Evolutionary conservation across 441 rosid genomes (phyloP).

Genomic region (Geranium incanum): DNA sequence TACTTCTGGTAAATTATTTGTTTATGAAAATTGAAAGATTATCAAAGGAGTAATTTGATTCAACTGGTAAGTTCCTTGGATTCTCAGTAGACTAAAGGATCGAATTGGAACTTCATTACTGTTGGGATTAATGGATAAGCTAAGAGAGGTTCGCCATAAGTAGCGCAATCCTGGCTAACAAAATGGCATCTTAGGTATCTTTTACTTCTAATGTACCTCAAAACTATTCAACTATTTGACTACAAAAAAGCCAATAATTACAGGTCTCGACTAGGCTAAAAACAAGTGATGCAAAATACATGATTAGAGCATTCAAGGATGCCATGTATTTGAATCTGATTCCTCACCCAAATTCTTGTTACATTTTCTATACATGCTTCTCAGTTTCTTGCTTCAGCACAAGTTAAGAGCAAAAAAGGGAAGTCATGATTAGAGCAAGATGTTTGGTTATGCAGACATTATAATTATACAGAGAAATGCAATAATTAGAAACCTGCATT

Average conservation of each 20-base stretch:
- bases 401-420: constrained; percentile 2
- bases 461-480: background rate
- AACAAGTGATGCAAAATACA: constrained; percentile 1
- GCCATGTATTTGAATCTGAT: background rate
- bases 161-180: constrained; percentile 1
- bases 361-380: background rate
- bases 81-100: background rate
- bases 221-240: constrained; percentile 4
- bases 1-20: background rate
- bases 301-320: constrained; percentile 2
- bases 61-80: background rate
- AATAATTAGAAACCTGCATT: background rate
- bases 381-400: background rate
- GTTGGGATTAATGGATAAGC: constrained; percentile 9
- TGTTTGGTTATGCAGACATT: background rate
- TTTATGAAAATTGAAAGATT: background rate
- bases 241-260: background rate
- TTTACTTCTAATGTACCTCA: background rate
- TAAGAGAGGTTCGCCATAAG: background rate
- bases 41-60: background rate
- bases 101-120: background rate
- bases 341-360: background rate
- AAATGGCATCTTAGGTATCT: constrained; percentile 1
- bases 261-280: background rate
- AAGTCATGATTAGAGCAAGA: background rate